Conservation (phyloP, 208 protist species). For the Wallacemonas collosoma region DNA sequence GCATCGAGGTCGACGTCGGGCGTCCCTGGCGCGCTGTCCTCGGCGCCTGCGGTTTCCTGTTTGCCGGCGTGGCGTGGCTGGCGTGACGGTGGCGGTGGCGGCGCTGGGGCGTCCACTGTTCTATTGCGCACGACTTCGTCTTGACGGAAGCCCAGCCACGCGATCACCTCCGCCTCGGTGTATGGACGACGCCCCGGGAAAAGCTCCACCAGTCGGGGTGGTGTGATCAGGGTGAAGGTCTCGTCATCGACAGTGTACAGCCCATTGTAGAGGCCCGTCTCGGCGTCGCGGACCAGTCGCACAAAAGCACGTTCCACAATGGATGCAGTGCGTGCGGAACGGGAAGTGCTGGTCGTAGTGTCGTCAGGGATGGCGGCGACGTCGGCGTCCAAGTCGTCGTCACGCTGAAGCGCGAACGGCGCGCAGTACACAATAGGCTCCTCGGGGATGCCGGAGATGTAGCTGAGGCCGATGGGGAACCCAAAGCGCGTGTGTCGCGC, state of each 20-base stretch:
- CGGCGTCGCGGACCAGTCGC: background rate
- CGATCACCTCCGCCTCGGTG: slow-evolving; percentile 11
- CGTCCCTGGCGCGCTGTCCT: too few species aligned
- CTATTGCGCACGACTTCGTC: background rate
- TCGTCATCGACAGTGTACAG: slow-evolving; percentile 3
- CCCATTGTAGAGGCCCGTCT: slow-evolving; percentile 8
- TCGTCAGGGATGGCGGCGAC: background rate
- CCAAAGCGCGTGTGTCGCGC: background rate
- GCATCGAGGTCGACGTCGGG: too few species aligned
- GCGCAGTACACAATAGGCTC: slow-evolving; percentile 12
- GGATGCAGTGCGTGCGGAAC: too few species aligned
- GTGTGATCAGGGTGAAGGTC: background rate
- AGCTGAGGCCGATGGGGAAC: slow-evolving; percentile 6
- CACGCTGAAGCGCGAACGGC: background rate
- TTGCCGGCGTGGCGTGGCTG: background rate
- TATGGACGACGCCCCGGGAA: slow-evolving; percentile 8
- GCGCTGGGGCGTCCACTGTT: background rate
- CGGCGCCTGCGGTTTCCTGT: background rate
- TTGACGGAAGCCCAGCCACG: slow-evolving; percentile 4
- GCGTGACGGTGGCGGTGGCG: background rate
- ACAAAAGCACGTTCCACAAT: background rate
- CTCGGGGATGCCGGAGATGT: slow-evolving; percentile 5
- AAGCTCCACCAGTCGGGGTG: slow-evolving; percentile 5
- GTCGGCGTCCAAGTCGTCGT: background rate
- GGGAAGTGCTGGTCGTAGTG: too few species aligned